Conservation (phyloP, 176 grass and related monocot species). For the Carex pumila region DNA sequence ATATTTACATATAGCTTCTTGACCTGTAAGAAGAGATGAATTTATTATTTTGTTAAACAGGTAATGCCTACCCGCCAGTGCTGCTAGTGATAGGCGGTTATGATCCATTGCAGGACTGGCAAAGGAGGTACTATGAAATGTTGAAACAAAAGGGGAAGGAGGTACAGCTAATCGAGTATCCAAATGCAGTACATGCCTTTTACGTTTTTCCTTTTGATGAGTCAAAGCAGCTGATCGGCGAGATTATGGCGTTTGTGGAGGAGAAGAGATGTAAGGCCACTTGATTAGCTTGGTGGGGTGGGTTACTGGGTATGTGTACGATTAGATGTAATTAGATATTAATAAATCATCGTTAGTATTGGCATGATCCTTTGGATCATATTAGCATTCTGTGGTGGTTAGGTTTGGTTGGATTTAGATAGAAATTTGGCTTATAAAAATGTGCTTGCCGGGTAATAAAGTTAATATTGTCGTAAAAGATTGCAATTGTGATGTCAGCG, state of each 20-base stretch:
- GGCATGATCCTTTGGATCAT: not conserved
- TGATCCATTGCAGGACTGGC: constrained; percentile 23
- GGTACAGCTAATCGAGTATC: constrained; percentile 9
- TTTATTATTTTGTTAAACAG: not conserved
- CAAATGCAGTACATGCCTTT: constrained; percentile 8
- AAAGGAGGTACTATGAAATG: constrained; percentile 11
- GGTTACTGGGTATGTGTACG: not conserved
- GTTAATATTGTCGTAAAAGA: not conserved
- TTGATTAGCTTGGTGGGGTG: too few species aligned
- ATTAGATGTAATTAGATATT: not conserved
- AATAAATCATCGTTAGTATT: not conserved
- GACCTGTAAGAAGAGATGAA: not conserved
- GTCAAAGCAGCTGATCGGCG: not conserved
- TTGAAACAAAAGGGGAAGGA: constrained; percentile 22
- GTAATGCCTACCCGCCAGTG: constrained; percentile 1
- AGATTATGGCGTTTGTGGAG: not conserved
- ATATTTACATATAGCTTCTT: not conserved
- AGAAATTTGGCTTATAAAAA: not conserved
- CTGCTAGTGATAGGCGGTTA: constrained; percentile 16
- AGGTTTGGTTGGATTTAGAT: not conserved
- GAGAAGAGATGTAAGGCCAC: not conserved
- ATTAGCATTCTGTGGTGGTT: not conserved
- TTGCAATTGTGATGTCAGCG: not conserved
- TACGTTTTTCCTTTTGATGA: constrained; percentile 14
- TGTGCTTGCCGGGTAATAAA: not conserved